Base-by-base conservation (phyloP, 306 rosid genomes). In the Cicer arietinum region DNA sequence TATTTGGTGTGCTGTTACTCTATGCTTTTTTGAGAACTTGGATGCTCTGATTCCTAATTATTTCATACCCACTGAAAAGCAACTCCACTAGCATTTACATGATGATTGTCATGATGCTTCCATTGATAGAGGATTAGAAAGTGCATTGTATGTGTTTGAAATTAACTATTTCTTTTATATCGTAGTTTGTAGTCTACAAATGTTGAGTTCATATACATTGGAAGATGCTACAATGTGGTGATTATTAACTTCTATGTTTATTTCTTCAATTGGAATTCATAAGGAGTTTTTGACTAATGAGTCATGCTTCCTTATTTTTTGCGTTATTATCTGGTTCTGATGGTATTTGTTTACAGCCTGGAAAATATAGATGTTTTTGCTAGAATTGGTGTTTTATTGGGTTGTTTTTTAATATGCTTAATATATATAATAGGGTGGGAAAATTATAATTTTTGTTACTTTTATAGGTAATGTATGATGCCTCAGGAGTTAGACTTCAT, bases 391-490 rank as follows among this genome's bases (percentile, higher is more conserved):
- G 14, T 17, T 37, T 44, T 42, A 8, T 45, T 0, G 11, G 44
- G 79, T 69, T 69, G 60, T 3, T 53, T 71, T 58, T 17, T 30
- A 63, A 7, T 40, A 5, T 40, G 22, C 39, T 45, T 60, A 25
- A 12, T n/a, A 25, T 7, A 12, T n/a, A 25, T 7, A 60, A 37
- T 72, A 64, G 71, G 53, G 69, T 67, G 67, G 30, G 14, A 71
- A 79, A 67, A 40, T 82, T 68, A 57, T 10, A 37, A 41, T 22
- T 50, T 73, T 41, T 67, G 35, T 16, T 12, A 76, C 60, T 3
- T 71, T 78, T 84, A 61, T 84, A 91, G 97, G 98, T 94, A 47
- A 94, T 94, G 98, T 94, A 91, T 77, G 98, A 94, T 86, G 97
- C 98, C 62, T 47, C 98, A 2, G 98, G 98, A 46, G 96, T 94